Base-by-base conservation (phyloP, 345 rosid genomes). In the Gossypium thurberi region DNA sequence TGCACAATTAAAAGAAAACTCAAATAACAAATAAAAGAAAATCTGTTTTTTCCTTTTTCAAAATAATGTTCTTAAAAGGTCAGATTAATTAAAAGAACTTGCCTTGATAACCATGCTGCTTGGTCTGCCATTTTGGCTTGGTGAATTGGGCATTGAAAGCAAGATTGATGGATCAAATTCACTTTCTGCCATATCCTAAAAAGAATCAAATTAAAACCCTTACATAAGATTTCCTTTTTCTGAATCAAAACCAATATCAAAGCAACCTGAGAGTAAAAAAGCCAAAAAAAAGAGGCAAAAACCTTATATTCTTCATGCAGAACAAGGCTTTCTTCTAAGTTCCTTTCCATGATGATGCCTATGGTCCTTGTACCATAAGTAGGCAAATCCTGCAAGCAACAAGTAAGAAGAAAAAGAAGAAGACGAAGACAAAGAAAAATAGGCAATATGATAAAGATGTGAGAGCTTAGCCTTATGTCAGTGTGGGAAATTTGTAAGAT, bases 61-160 rank as follows among this genome's bases (percentile, higher is more conserved):
- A 33, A 5, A 33, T 44, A 10, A 10, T 10, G 1, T 10, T 44
- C 48, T 10, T 44, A 8, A 44, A 52, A 23, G 26, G 8, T 5
- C 33, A 57, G 48, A 12, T 4, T 18, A 65, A 20, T 10, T 7
- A 13, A 15, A 55, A 25, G 13, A 23, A 60, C 46, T 71, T 89
- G 85, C 95, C 95, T 90, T 86, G 25, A 84, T 53, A 78, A 87
- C 82, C 90, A 87, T 85, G 78, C 89, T 86, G 85, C 87, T 86
- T 65, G 90, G 71, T 72, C 88, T 84, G 66, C 82, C 84, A 72
- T 77, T 80, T 75, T 83, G 82, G 55, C n/a, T 23, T 33, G 78
- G 73, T 55, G 82, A 83, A 73, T 82, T 86, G 18, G 81, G 82
- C 66, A 76, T 78, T 26, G 94, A 78, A 46, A 82, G 80, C 42